A percentile compares a stretch with the other conserved stretches of the same genome.
phyloP scores from a whole-genome alignment of 192 early-diverging fungal genomes.

The Gryganskiella cystojenkinii region DNA sequence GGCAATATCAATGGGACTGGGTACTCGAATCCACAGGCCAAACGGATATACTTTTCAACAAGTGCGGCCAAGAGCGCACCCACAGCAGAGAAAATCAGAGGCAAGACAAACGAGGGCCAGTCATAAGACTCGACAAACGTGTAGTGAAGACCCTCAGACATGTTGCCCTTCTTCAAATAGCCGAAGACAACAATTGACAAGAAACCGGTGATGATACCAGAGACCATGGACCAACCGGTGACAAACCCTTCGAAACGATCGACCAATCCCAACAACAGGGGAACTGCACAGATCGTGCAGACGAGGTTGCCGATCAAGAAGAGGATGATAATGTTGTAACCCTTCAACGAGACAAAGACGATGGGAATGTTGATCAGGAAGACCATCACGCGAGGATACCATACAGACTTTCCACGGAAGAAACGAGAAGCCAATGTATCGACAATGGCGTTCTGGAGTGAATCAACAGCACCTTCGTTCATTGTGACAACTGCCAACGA shows the following conservation, averaged over 20 bases:
- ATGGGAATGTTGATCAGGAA: conserved; percentile 40
- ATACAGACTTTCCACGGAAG: conserved; percentile 37
- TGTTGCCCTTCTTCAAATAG: conserved; percentile 27
- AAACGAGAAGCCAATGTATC: conserved; percentile 65
- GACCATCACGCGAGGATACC: conserved; percentile 29
- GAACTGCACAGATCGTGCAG: conserved; percentile 64
- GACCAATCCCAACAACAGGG: conserved; percentile 63
- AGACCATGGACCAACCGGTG: conserved; percentile 30
- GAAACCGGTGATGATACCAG: conserved; percentile 38
- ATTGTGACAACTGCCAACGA: conserved; percentile 67
- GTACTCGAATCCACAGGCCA: conserved; percentile 16
- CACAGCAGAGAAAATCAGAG: conserved; percentile 23
- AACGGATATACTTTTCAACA: conserved; percentile 19
- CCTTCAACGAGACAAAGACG: conserved; percentile 63
- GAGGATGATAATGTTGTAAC: conserved; percentile 64
- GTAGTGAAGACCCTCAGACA: conserved; percentile 27
- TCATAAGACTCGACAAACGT: conserved; percentile 34
- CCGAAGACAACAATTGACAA: conserved; percentile 45
- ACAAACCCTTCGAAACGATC: conserved; percentile 42
- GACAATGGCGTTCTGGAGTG: conserved; percentile 72
- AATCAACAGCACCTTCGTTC: conserved; percentile 73
- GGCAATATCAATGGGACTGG: conserved; percentile 22
- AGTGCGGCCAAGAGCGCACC: conserved; percentile 11
- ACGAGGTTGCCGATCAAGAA: conserved; percentile 69
- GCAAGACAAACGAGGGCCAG: conserved; percentile 43